Evolutionary conservation across 2,329 filamentous ascomycete species (phyloP), one percentile per base, ranked within the genome.

Genomic region (Colletotrichum brevisporum): DNA sequence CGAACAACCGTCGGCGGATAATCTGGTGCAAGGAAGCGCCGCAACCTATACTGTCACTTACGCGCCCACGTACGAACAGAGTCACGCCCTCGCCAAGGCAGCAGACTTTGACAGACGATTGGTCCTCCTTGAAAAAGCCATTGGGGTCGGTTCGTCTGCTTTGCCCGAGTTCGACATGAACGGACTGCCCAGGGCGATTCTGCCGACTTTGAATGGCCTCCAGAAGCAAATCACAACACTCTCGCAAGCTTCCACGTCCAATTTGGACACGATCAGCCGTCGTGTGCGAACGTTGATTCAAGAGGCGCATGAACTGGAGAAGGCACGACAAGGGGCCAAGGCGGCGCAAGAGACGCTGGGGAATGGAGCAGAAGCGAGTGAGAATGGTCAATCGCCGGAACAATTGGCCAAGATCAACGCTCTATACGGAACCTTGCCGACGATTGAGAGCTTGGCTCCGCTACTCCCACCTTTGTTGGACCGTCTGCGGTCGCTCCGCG

Each of bases 51-150:
- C 88, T 1, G 82, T 91, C 56, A 90, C 88, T 36, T 91, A 91
- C 73, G 86, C 89, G 39, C 91, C 84, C 52, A 86, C 80, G 57
- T 93, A 90, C 73, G 88, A 91, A 74, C 86, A 91, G 76, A 90
- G 85, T 48, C 91, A 94, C 75, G 89, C 91, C 27, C 85, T 98
- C 43, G 89, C 91, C 41, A 93, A 94, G 78, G 92, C 94, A 6
- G 93, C 95, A 26, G 92, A 96, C 71, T 98, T 99, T 75, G 95
- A 98, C 77, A 87, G 89, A 36, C 90, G 96, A 5, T 88, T 99
- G 21, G 84, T 91, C 3, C 83, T 92, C 36, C 84, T 99, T 55
- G 96, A 99, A 82, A 90, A 90, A 73, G 88, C 91, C 1, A 87
- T 99, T 31, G 96, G 96, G 10, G 87, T 97, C 56, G 92, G 90